Percentiles rank a stretch among this genome's conserved stretches.
phyloP scores from a whole-genome alignment of 192 early-diverging fungal species.

The Polychytrium aggregatum region DNA sequence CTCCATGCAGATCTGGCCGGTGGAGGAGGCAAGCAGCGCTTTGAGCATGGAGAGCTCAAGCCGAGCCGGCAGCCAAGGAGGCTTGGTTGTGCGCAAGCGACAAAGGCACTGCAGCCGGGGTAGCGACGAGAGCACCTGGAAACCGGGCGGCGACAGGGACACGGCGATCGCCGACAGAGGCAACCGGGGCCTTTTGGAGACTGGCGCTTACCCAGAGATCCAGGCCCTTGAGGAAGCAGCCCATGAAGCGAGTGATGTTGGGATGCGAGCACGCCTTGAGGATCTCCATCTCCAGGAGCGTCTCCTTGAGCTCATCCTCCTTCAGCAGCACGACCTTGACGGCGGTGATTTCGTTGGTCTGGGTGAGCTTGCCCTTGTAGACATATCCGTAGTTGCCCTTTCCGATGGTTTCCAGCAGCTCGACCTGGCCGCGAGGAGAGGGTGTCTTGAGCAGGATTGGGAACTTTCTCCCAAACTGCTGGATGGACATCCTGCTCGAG shows the following conservation, averaged over 20 bases:
- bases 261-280: slow-evolving; percentile 36
- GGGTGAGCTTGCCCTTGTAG: slow-evolving; percentile 35
- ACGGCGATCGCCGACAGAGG: no score
- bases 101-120: no score
- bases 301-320: slow-evolving; percentile 42
- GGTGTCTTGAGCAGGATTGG: slow-evolving; percentile 45
- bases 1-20: slow-evolving; percentile 51
- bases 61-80: no score
- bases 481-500: slow-evolving; percentile 35
- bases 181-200: no score
- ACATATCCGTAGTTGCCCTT: slow-evolving; percentile 63
- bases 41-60: no score
- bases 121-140: no score
- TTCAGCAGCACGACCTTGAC: slow-evolving; percentile 50
- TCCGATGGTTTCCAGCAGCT: slow-evolving; percentile 53
- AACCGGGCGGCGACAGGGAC: no score
- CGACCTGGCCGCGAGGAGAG: slow-evolving; percentile 46
- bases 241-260: slow-evolving; percentile 44
- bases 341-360: slow-evolving; percentile 29
- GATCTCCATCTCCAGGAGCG: slow-evolving; percentile 51
- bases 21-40: no score
- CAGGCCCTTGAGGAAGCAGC: slow-evolving; percentile 37
- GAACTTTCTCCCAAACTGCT: slow-evolving; percentile 48
- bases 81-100: no score
- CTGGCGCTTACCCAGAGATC: no score